Evolutionary conservation across 2,329 filamentous ascomycete species (phyloP).

Genomic region (Aspergillus tamarii): DNA sequence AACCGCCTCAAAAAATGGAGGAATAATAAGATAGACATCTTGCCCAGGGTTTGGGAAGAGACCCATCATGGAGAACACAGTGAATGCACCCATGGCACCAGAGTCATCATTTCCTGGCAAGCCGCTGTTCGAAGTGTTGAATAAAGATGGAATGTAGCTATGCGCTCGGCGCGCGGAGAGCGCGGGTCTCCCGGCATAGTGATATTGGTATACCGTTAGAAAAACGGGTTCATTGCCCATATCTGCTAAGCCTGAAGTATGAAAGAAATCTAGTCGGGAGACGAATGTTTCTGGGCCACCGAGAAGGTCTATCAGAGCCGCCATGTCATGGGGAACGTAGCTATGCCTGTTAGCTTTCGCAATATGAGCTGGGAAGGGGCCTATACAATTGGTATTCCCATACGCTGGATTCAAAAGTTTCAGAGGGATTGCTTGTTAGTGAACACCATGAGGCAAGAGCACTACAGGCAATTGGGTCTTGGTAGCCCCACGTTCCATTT

Average conservation of each 20-base stretch:
- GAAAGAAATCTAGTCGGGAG: constrained; percentile 64
- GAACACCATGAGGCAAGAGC: constrained; percentile 27
- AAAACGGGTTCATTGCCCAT: constrained; percentile 69
- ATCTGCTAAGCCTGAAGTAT: constrained; percentile 65
- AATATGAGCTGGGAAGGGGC: constrained; percentile 45
- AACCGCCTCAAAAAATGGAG: constrained; percentile 66
- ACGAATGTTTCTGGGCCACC: constrained; percentile 62
- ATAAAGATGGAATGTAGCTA: constrained; percentile 65
- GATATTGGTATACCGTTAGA: constrained; percentile 68
- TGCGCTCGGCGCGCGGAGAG: constrained; percentile 56
- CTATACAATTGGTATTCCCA: constrained; percentile 53
- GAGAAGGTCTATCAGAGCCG: constrained; percentile 58
- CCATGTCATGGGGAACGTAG: constrained; percentile 59
- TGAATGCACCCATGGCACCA: constrained; percentile 70
- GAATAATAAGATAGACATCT: constrained; percentile 68
- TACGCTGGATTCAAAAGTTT: constrained; percentile 41
- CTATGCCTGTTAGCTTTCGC: constrained; percentile 46
- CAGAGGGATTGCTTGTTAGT: constrained; percentile 34
- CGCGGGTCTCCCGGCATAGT: constrained; percentile 67
- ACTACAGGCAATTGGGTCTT: constrained; percentile 43
- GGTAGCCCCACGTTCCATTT: constrained; percentile 70
- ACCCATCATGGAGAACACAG: constrained; percentile 70
- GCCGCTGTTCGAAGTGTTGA: constrained; percentile 59
- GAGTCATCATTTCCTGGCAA: constrained; percentile 71
- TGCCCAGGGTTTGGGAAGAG: constrained; percentile 70